phyloP scores from a whole-genome alignment of 2,329 filamentous ascomycete genomes.

The Sporothrix sp. region DNA sequence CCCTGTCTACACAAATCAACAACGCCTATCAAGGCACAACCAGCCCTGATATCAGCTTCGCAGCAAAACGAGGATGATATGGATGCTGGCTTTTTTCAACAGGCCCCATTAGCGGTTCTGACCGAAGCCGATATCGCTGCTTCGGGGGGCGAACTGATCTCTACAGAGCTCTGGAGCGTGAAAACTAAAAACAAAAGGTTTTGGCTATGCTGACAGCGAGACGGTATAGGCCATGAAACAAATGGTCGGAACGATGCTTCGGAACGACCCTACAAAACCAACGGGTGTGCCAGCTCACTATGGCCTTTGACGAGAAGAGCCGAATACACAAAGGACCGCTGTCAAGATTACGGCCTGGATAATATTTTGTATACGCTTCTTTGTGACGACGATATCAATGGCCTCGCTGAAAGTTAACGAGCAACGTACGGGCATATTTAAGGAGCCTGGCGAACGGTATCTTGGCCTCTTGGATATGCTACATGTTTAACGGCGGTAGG shows the following conservation, averaged over 20 bases:
- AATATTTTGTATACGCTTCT: slow-evolving; percentile 22
- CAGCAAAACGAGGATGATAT: too few relatives aligned
- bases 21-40: too few relatives aligned
- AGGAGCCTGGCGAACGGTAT: slow-evolving; percentile 22
- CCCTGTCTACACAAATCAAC: too few relatives aligned
- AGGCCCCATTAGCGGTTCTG: too few relatives aligned
- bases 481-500: slow-evolving; percentile 25
- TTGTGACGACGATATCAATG: slow-evolving; percentile 19
- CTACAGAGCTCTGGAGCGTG: too few relatives aligned
- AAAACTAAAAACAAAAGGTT: too few relatives aligned
- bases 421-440: slow-evolving; percentile 25
- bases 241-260: slow-evolving; percentile 22
- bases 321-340: slow-evolving; percentile 27
- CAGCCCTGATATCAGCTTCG: too few relatives aligned
- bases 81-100: too few relatives aligned
- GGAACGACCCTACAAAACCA: slow-evolving; percentile 27
- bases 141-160: too few relatives aligned
- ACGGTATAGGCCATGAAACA: slow-evolving; percentile 27
- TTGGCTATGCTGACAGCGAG: too few relatives aligned
- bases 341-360: slow-evolving; percentile 27
- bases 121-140: too few relatives aligned
- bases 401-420: slow-evolving; percentile 24
- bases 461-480: slow-evolving; percentile 21
- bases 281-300: slow-evolving; percentile 27
- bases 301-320: slow-evolving; percentile 27